phyloP scores from a whole-genome alignment of 1,284 basidiomycete genomes.

The Schizophyllum commune region DNA sequence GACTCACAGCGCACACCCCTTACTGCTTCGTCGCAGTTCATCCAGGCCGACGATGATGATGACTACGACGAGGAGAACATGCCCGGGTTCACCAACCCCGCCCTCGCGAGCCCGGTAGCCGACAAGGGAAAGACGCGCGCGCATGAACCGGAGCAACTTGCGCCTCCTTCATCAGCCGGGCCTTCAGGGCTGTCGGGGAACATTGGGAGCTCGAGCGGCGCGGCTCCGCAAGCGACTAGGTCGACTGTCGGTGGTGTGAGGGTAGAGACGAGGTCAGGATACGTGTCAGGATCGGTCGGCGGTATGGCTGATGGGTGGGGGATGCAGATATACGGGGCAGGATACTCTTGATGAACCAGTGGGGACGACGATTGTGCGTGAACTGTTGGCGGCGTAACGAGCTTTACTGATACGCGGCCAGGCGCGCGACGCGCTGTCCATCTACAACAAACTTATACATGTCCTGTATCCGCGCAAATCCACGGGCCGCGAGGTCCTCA shows the following conservation, averaged over 20 bases:
- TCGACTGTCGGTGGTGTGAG: conserved; percentile 75
- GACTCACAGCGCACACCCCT: conserved; percentile 33
- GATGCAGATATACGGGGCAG: conserved; percentile 60
- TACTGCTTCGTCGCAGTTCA: conserved; percentile 63
- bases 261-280: conserved; percentile 70
- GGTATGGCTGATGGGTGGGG: background rate
- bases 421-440: conserved; percentile 82
- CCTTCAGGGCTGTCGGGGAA: conserved; percentile 55
- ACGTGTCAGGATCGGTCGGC: conserved; percentile 16
- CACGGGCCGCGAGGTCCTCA: conserved; percentile 70
- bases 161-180: conserved; percentile 31
- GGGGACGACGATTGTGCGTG: conserved; percentile 70
- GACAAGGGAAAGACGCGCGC: conserved; percentile 69
- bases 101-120: conserved; percentile 32
- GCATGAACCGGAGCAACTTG: conserved; percentile 43
- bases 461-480: conserved; percentile 82
- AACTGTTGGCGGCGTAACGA: background rate
- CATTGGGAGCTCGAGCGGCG: conserved; percentile 44
- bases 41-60: conserved; percentile 74
- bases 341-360: conserved; percentile 92
- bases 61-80: conserved; percentile 75
- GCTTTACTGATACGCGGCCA: conserved; percentile 21
- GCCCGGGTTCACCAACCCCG: conserved; percentile 65
- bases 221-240: conserved; percentile 34
- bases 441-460: conserved; percentile 87